Base-by-base conservation (phyloP, 1,139 yeast species). In the Diutina catenulata region DNA sequence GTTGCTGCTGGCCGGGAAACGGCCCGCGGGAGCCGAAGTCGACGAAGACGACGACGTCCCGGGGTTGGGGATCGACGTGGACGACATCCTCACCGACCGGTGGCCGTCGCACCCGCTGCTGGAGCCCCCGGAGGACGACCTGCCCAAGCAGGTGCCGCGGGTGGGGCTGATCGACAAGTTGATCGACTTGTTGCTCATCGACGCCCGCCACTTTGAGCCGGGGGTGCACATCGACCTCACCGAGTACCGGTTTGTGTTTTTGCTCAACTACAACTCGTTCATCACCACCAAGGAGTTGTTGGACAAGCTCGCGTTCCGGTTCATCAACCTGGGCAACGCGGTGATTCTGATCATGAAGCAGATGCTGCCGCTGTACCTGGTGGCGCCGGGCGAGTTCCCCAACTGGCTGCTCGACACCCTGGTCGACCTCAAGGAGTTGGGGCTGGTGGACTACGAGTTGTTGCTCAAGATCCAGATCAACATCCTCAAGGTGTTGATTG, bases 381-480 rank as follows among this genome's bases (percentile, higher is more conserved):
- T 38, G 13, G 31, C 45, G 1, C 39, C 43, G 18, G 44, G 43
- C 4, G 36, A 35, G 8, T 72, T 69, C 46, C 80, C 80, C 2
- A 64, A 65, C 44, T 80, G 88, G 88, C 53, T 56, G 14, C 46
- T 59, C 20, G 71, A 66, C 42, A 49, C 55, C 2, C 48, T 53
- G 4, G 59, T 63, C 16, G 61, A 64, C 40, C 49, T 65, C 41
- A 53, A 53, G 31, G 62, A 58, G 28, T 53, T 65, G 38, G 73
- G 72, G 0, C 66, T 63, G 33, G 70, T 67, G 26, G 71, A 67
- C 45, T 66, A 81, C 62, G 74, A 50, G 62, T 70, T 60, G 64
- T 76, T 53, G 70, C 77, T 47, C 70, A 62, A 80, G 52, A 82
- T 87, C 40, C 95, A 87, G 51, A 70, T 81, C 39, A 94, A 94